Evolutionary conservation across 2,329 filamentous ascomycete species (phyloP), one percentile per base, ranked within the genome.

Genomic region (Ophiostoma tasmaniense): DNA sequence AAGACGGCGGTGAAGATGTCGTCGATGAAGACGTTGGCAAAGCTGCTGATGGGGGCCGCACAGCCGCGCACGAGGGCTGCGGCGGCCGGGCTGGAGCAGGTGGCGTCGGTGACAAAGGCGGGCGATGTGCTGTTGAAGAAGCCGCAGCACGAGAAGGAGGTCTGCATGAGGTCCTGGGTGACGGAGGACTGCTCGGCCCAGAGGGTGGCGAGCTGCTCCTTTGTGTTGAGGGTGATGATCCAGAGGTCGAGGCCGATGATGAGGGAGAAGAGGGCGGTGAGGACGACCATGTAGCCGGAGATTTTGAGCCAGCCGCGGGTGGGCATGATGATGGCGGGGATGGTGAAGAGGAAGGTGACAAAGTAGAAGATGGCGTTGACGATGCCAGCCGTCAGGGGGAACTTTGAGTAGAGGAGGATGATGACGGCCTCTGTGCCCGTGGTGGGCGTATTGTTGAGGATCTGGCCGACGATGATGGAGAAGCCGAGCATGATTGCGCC

Each of bases 1-100:
- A 95, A 95, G 68, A 90, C 83, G 30, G 87, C 87, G 0, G 91
- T 95, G 78, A 94, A 95, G 75, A 94, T 87, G 69, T 87, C 79
- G 78, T 93, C 90, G 72, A 94, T 80, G 75, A 89, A 90, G 70
- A 81, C 80, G 78, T 92, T 93, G 70, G 88, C 84, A 74, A 89
- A 92, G 68, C 81, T 84, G 30, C 85, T 85, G 73, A 95, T 87
- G 1, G 88, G 84, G 1, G 84, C 81, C 20, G 90, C 84, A 76
- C 91, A 95, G 10, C 90, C 90, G 69, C 84, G 83, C 76, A 89
- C 85, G 45, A 90, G 82, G 17, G 89, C 88, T 1, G 91, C 90
- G 50, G 88, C 85, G 2, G 90, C 86, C 7, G 89, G 86, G 75
- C 87, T 91, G 11, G 87, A 83, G 77, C 91, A 95, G 1, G 84